Evolutionary conservation across 1,139 yeast species (phyloP).

Genomic region (Yarrowia galli): DNA sequence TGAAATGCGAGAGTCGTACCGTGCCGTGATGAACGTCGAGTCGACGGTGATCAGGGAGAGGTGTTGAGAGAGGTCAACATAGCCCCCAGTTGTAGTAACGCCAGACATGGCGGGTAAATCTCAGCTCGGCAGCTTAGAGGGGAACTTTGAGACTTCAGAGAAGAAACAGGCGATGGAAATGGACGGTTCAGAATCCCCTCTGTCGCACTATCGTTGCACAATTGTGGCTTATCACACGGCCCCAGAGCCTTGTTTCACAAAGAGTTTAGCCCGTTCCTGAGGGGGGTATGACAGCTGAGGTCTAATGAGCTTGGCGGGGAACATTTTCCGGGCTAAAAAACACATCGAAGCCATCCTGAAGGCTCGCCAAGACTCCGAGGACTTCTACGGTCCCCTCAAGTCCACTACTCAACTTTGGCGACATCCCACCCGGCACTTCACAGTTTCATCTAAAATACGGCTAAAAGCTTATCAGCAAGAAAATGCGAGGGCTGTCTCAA

Average conservation of each 20-base stretch:
- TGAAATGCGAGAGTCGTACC: neutral
- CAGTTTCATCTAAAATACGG: slow-evolving; percentile 20
- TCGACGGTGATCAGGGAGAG: no score
- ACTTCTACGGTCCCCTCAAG: neutral
- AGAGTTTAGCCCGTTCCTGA: slow-evolving; percentile 21
- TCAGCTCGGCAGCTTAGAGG: no score
- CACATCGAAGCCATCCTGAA: no score
- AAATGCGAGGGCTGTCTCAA: slow-evolving; percentile 25
- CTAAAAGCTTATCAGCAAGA: slow-evolving; percentile 2
- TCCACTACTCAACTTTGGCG: neutral
- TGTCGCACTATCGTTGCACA: neutral
- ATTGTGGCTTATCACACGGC: slow-evolving; percentile 30
- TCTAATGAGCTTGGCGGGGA: slow-evolving; percentile 21
- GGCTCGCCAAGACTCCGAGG: neutral
- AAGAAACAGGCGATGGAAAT: no score
- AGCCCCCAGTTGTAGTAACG: no score
- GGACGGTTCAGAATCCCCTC: no score
- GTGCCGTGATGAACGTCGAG: no score
- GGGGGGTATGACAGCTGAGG: neutral
- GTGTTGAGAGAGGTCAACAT: no score
- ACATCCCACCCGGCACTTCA: neutral
- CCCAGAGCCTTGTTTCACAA: neutral
- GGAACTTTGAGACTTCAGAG: no score
- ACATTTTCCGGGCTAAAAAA: neutral
- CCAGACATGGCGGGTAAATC: no score